Conservation (phyloP, 495 filamentous ascomycete genomes). For the Apiosordaria backusii region DNA sequence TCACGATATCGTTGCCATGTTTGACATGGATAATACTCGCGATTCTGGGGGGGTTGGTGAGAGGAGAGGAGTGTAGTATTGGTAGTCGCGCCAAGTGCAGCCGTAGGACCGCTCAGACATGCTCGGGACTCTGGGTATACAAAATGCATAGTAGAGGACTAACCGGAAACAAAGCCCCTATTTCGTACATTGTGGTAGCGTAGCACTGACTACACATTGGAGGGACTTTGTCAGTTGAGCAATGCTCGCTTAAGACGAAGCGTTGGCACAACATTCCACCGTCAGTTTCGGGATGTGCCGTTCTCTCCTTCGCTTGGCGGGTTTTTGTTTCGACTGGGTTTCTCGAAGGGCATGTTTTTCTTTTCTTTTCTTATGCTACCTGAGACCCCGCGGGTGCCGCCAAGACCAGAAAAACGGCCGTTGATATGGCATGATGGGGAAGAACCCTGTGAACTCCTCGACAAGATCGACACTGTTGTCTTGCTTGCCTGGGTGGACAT, state of each 20-base stretch:
- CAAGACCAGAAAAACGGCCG: background rate
- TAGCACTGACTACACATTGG: background rate
- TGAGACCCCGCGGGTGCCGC: constrained; percentile 7
- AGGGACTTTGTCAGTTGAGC: background rate
- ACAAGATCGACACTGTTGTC: background rate
- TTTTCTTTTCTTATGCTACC: constrained; percentile 8
- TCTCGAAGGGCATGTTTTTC: constrained; percentile 10
- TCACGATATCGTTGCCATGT: background rate
- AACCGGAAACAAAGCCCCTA: background rate
- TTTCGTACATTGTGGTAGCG: background rate
- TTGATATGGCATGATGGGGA: constrained; percentile 1
- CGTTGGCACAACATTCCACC: background rate
- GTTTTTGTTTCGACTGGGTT: constrained; percentile 16
- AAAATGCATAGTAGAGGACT: background rate
- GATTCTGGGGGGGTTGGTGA: background rate
- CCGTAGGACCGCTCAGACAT: too few relatives aligned
- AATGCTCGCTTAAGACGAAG: background rate
- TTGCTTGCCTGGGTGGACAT: background rate
- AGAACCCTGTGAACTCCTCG: background rate
- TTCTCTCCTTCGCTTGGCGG: constrained; percentile 13
- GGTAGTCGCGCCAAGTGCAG: background rate
- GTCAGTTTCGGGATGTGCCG: constrained; percentile 9
- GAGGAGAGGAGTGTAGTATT: background rate
- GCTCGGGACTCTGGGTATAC: background rate
- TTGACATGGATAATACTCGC: background rate